Evolutionary conservation across 2,329 filamentous ascomycete species (phyloP).

Genomic region (Monilinia polystroma): DNA sequence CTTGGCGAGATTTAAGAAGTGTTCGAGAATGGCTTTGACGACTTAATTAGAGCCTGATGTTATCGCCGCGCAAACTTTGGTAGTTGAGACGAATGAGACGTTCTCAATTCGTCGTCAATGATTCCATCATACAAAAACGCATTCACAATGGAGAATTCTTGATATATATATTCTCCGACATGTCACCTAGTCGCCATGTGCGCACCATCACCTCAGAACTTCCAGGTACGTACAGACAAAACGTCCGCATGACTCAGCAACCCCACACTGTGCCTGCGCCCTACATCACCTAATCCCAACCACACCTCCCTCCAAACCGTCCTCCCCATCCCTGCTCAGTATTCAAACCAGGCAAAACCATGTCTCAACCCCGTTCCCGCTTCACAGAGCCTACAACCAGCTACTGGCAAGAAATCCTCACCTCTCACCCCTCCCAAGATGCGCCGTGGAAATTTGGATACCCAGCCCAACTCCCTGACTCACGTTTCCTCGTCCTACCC

Average conservation of each 20-base stretch:
- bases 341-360: neutral
- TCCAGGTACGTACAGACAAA: too few relatives aligned
- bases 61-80: neutral
- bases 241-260: conserved; percentile 6
- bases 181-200: neutral
- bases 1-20: neutral
- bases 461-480: conserved; percentile 32
- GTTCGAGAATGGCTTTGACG: neutral
- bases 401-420: conserved; percentile 35
- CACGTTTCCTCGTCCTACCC: conserved; percentile 32
- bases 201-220: neutral
- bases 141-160: neutral
- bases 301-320: too few relatives aligned
- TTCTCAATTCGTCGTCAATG: neutral
- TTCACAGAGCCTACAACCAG: conserved; percentile 35
- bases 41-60: neutral
- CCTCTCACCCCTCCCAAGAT: neutral
- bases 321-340: neutral
- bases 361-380: conserved; percentile 17
- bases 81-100: neutral
- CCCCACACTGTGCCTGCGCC: neutral
- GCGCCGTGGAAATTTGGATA: conserved; percentile 32
- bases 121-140: neutral
- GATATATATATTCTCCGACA: neutral
- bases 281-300: neutral